A percentile compares a stretch with the other conserved stretches of the same genome.
Evolutionary conservation across 2,329 filamentous ascomycete species (phyloP).

Genomic region (Lasiodiplodia citricola): DNA sequence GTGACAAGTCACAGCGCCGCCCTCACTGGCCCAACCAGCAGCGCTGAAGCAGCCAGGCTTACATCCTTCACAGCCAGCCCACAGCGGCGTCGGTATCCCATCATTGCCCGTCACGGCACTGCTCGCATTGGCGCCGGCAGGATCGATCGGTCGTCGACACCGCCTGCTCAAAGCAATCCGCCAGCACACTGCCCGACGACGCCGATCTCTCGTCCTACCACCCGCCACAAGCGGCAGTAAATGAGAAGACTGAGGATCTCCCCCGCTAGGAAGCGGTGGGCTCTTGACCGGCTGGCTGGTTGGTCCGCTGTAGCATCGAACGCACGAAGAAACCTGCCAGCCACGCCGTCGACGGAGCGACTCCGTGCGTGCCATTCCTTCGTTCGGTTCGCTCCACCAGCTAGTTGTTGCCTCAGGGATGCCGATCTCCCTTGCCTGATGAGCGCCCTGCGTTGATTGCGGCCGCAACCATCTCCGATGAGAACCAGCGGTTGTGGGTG

Average conservation of each 20-base stretch:
- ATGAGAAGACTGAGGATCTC: neutral
- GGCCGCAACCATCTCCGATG: neutral
- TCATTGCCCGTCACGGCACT: slow-evolving; percentile 7
- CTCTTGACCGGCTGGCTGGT: neutral
- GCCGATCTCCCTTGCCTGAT: neutral
- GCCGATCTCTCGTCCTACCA: slow-evolving; percentile 1
- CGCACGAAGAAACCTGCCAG: neutral
- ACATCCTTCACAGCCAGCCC: neutral
- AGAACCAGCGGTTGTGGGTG: neutral
- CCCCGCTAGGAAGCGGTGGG: neutral
- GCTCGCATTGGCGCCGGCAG: slow-evolving; percentile 5
- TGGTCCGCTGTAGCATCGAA: neutral
- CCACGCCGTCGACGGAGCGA: neutral
- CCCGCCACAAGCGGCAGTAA: neutral
- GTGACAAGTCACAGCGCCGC: slow-evolving; percentile 1
- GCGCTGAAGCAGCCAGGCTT: slow-evolving; percentile 3
- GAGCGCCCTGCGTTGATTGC: neutral
- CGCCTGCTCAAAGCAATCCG: neutral
- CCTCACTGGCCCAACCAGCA: neutral
- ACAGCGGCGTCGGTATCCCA: neutral
- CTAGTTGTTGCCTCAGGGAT: neutral
- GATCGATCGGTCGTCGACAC: slow-evolving; percentile 1
- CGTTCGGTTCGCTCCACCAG: neutral
- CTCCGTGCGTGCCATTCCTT: neutral
- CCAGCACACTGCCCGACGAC: neutral